Percentiles rank a stretch among this genome's conserved stretches.
Evolutionary conservation across 2,329 filamentous ascomycete species (phyloP).

Genomic region (Tolypocladium sp.): DNA sequence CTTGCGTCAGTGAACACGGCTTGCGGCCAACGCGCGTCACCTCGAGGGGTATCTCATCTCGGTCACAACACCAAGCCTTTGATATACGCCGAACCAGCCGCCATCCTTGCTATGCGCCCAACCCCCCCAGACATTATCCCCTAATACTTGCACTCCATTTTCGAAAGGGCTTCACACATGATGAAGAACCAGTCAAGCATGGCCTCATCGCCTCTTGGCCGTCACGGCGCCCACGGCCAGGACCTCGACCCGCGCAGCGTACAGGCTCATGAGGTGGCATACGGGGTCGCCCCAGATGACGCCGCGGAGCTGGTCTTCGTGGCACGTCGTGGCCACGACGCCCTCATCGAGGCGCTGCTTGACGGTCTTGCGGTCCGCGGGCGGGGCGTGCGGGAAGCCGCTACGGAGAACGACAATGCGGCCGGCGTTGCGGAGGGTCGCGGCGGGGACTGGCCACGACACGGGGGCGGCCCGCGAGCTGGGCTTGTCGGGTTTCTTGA

Average conservation of each 20-base stretch:
- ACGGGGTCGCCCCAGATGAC: conserved; percentile 77
- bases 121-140: too few relatives aligned
- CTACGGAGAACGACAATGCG: conserved; percentile 56
- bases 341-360: conserved; percentile 44
- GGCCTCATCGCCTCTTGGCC: conserved; percentile 3
- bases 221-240: conserved; percentile 53
- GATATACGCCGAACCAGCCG: too few relatives aligned
- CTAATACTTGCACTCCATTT: too few relatives aligned
- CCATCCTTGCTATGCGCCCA: too few relatives aligned
- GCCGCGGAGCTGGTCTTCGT: conserved; percentile 57
- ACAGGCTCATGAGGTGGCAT: conserved; percentile 72
- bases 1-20: neutral
- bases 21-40: neutral
- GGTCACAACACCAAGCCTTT: too few relatives aligned
- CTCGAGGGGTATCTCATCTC: neutral
- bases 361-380: conserved; percentile 36
- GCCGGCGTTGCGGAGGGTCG: conserved; percentile 62
- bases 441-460: conserved; percentile 55
- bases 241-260: conserved; percentile 60
- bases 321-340: conserved; percentile 59
- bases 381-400: conserved; percentile 26
- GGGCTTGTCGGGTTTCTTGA: neutral
- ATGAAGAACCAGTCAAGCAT: neutral
- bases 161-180: neutral
- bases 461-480: conserved; percentile 19